phyloP scores from a whole-genome alignment of 768 basidiomycete species.

The Epithele typhae region DNA sequence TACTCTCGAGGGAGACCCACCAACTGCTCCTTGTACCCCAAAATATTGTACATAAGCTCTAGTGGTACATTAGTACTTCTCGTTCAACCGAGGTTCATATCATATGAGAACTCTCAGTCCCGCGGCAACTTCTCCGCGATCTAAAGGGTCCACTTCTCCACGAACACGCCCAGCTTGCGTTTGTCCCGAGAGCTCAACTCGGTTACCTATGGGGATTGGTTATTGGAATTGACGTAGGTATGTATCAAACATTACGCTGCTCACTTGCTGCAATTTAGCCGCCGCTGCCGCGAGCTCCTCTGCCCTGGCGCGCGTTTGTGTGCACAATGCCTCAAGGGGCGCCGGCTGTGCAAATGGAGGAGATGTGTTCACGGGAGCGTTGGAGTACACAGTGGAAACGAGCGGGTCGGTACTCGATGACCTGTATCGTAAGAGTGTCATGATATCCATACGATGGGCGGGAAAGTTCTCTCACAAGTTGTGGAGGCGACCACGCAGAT shows the following conservation, averaged over 20 bases:
- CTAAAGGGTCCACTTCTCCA: background rate
- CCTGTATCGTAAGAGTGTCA: slow-evolving; percentile 1
- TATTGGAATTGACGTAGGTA: background rate
- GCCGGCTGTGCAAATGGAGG: slow-evolving; percentile 12
- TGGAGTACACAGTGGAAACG: slow-evolving; percentile 9
- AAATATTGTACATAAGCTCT: too few relatives aligned
- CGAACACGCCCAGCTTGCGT: background rate
- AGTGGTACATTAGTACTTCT: too few relatives aligned
- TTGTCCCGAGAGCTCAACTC: background rate
- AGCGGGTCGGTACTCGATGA: slow-evolving; percentile 2
- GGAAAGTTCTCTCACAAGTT: too few relatives aligned
- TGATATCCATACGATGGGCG: too few relatives aligned
- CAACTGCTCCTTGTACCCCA: too few relatives aligned
- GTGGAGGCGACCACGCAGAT: background rate
- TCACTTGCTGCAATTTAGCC: slow-evolving; percentile 11
- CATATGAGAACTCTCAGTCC: background rate
- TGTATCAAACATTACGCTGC: background rate
- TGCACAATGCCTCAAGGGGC: background rate
- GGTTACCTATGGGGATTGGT: background rate
- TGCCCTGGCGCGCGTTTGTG: background rate
- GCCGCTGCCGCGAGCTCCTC: slow-evolving; percentile 5
- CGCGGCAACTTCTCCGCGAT: background rate
- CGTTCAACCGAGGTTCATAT: too few relatives aligned
- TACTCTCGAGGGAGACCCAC: too few relatives aligned
- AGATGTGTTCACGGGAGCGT: slow-evolving; percentile 19